Base-by-base conservation (phyloP, 1,284 basidiomycete species). In the Rhodotorula sp. region DNA sequence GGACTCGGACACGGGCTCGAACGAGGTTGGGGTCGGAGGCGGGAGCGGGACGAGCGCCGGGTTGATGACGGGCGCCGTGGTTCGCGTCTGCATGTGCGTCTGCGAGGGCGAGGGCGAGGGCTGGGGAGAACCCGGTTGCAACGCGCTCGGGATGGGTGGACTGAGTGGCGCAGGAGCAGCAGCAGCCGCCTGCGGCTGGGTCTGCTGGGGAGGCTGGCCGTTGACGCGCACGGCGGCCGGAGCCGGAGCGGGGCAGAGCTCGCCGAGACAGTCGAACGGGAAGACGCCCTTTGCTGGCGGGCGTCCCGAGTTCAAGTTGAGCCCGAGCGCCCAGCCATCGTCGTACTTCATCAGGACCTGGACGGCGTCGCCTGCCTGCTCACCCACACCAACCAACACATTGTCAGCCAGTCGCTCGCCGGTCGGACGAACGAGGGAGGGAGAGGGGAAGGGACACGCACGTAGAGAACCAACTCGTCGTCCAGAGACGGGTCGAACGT, bases 251-350 rank as follows among this genome's bases (percentile, higher is more conserved):
- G 62, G 31, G 4, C 44, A 58, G 51, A 62, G 24, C 11, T 76
- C 71, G 50, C 70, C 73, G 56, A 77, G 72, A 60, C 77, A 78
- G 61, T 78, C 77, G 59, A 74, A 73, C 60, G 77, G 77, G 75
- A 78, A 78, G 48, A 77, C 76, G 31, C 76, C 71, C 56, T 75
- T 75, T 16, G 53, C 46, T 8, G 70, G 65, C 46, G 64, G 62
- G 30, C 48, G 46, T 7, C 61, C 60, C 10, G 60, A 37, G 20
- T 62, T 58, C 26, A 76, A 58, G 65, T 76, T 76, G 57, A 72
- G 62, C 30, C 75, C 75, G 48, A 76, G 68, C 2, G 70, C 72
- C 75, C 75, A 76, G n/a, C 75, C 75, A 64, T 77, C 76, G 51
- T 78, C 77, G 68, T 77, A 78, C 58, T 72, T 65, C 61, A 78